Evolutionary conservation across 306 rosid species (phyloP), one percentile per base, ranked within the genome.

Genomic region (Acacia melanoxylon): DNA sequence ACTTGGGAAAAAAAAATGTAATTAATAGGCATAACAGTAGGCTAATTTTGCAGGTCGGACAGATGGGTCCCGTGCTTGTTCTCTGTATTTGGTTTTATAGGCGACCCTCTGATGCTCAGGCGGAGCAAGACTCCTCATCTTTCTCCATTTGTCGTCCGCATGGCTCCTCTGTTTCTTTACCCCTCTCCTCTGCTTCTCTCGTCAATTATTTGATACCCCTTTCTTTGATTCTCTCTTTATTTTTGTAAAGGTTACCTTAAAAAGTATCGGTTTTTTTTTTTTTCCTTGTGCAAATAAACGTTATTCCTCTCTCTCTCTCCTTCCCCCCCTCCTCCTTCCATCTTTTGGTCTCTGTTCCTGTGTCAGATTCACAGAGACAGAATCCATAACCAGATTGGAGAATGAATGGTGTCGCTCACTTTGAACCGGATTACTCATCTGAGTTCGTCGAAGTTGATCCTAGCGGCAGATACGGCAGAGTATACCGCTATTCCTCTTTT

Each of bases 391-490:
- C 65, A 48, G 19, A 48, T 59, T 76, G 29, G 79, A 81, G 80
- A 72, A 93, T 93, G 97, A 92, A 90, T 90, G 91, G 85, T 72
- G 83, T 82, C 65, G 31, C 86, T 45, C 85, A 83, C 83, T 83
- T 90, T 70, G 93, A 91, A 85, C 85, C 87, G 27, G 94, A 81
- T 88, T 83, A 61, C 78, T 81, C 90, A 68, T 83, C 89, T 74
- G 97, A 93, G 70, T 92, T 92, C 75, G 96, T 95, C 76, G 99
- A 95, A 88, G 92, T 93, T 81, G 99, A 95, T 93, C 99, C 98
- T 77, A 91, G 94, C 82, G 96, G 99, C 46, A 93, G 99, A 96
- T 96, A 96, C 80, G 99, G 98, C 88, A 92, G 98, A 85, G 99
- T 96, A 95, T 15, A 7, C 10, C 63, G 69, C 68, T 68, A 2